Evolutionary conservation across 441 rosid species (phyloP), one percentile per base, ranked within the genome.

Genomic region (Pelargonium australe): DNA sequence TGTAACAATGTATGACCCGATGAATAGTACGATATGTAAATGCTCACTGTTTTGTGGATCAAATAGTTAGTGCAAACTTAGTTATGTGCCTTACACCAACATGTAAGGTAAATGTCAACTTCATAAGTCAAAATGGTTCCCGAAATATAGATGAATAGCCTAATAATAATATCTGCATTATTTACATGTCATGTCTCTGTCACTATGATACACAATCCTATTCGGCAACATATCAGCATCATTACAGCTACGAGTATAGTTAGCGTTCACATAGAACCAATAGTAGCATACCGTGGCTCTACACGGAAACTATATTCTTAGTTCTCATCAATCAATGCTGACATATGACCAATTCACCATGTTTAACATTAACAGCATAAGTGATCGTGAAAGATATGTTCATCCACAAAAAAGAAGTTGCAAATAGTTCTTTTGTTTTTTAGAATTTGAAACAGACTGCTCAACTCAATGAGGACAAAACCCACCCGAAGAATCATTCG

Each of bases 231-330:
- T 58, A 19, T 58, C 63, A 58, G 12, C n/a, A 20, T 58, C 63
- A 58, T 8, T 58, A 58, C 31, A 58, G 63, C 63, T 19, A 58
- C 13, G 63, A 53, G 34, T 58, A 23, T 20, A 58, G 34, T 58
- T 25, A 58, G 20, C 63, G 1, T 58, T 58, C 34, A 19, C 31
- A 20, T 58, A 31, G 63, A 23, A 58, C 63, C 63, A 58, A 58
- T 58, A 58, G 63, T 10, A 20, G 20, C 13, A 23, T 58, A 58
- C 63, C 12, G 1, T 58, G 63, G 34, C 20, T 58, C 31, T 9
- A 58, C 63, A 58, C 63, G 63, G 63, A 13, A 58, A 58, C 63
- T 23, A 20, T 58, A 58, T 58, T 20, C 31, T 58, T n/a, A 44
- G 12, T 44, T 8, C 49, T 44, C 12, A 20, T 20, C 63, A 58